These are phyloP conservation scores for Stereum hirsutum DNA, from an alignment of 1,284 basidiomycete genomes.

Conservation along the genomic window DNA sequence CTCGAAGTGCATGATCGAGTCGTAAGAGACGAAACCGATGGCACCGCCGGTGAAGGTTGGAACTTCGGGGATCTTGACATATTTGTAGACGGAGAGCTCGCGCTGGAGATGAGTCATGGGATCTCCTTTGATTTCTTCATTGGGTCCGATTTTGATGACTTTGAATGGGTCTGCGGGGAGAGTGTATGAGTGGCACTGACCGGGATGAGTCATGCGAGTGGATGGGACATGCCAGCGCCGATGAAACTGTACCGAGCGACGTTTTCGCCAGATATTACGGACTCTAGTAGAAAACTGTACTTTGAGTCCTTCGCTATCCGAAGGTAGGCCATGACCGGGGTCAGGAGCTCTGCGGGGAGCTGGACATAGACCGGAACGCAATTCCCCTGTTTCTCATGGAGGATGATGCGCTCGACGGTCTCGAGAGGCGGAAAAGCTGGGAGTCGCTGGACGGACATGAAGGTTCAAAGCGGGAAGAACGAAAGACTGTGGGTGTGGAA, in stretches of 20 bases:
- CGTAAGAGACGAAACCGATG: constrained; percentile 96
- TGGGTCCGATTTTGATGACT: constrained; percentile 83
- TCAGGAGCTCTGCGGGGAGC: constrained; percentile 92
- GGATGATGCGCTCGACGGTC: constrained; percentile 62
- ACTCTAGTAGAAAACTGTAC: constrained; percentile 91
- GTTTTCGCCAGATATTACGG: constrained; percentile 86
- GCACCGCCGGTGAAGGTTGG: constrained; percentile 97
- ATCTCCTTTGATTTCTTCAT: constrained; percentile 79
- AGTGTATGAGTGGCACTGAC: constrained; percentile 5
- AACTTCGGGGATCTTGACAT: constrained; percentile 85
- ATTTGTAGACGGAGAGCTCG: constrained; percentile 83
- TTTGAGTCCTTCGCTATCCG: constrained; percentile 87
- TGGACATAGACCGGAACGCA: constrained; percentile 91
- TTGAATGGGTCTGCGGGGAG: constrained; percentile 75
- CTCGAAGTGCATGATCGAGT: constrained; percentile 95
- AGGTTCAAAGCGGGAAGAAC: not conserved
- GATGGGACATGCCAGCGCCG: constrained; percentile 65
- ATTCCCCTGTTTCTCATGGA: constrained; percentile 77
- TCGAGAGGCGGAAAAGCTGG: constrained; percentile 60
- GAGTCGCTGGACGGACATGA: constrained; percentile 37
- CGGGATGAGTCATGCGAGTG: constrained; percentile 2
- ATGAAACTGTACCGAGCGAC: constrained; percentile 94
- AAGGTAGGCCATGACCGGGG: constrained; percentile 95
- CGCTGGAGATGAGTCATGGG: constrained; percentile 81
- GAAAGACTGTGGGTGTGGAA: no score